Conservation (phyloP, 192 early-diverging fungal genomes). For the Podila clonocystis region DNA sequence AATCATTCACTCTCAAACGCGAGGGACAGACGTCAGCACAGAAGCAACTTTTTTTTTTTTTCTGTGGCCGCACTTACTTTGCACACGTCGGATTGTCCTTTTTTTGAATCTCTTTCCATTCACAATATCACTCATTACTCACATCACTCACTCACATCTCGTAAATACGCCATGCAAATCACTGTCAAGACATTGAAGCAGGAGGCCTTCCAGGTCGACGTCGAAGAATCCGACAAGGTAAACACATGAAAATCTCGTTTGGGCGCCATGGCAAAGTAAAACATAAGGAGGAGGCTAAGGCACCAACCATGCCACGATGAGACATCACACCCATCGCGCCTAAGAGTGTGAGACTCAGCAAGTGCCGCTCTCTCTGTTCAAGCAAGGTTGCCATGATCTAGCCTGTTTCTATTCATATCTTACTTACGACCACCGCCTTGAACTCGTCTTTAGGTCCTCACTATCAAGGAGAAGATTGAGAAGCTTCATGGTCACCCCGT, state of each 20-base stretch:
- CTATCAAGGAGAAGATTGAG: slow-evolving; percentile 85
- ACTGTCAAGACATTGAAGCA: slow-evolving; percentile 94
- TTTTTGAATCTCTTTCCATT: background rate
- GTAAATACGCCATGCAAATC: slow-evolving; percentile 65
- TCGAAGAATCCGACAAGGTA: slow-evolving; percentile 72
- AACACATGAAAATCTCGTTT: background rate
- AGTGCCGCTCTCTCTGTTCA: too few species aligned
- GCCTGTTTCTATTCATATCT: background rate
- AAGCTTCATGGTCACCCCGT: slow-evolving; percentile 75
- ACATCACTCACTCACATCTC: background rate
- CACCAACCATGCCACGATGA: background rate
- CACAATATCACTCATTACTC: background rate
- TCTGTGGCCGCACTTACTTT: too few species aligned
- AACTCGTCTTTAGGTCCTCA: slow-evolving; percentile 65
- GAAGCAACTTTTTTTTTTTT: too few species aligned
- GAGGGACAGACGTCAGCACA: too few species aligned
- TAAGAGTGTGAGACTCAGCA: too few species aligned
- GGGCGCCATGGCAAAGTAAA: background rate
- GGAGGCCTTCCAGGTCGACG: slow-evolving; percentile 83
- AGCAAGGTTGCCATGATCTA: background rate
- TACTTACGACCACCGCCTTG: slow-evolving; percentile 6
- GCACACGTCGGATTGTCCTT: too few species aligned
- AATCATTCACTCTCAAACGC: too few species aligned
- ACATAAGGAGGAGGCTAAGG: background rate
- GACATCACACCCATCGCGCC: too few species aligned